Evolutionary conservation across 768 basidiomycete species (phyloP), one percentile per base, ranked within the genome.

Genomic region (Piloderma croceum): DNA sequence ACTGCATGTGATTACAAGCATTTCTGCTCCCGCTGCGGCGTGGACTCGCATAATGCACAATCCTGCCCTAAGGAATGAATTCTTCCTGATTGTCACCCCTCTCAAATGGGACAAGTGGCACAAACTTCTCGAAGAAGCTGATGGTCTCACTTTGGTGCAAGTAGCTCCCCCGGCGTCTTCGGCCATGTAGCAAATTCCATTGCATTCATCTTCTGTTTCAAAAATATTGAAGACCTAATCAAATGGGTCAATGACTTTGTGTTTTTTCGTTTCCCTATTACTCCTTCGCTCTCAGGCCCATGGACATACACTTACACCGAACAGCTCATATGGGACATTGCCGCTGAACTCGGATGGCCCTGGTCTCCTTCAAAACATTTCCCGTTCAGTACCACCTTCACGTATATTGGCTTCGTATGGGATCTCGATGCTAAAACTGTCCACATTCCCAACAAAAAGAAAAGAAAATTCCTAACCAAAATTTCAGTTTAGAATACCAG

Each of bases 361-460:
- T 68, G 65, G 66, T 59, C 62, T 23, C 36, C 23, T 0, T 50
- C 52, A 0, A 67, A 68, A 40, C 56, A 50, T 10, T 24, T 36
- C 0, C 53, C 56, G 0, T 67, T 67, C 23, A 31, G 48, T 3
- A 3, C 41, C 4, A 10, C 24, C 1, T 65, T 69, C 43, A 45
- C 31, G 17, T 71, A 69, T 35, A 50, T 69, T 1, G 63, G 70
- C 3, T 69, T 70, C 42, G 3, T 46, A 0, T 70, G 69, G 70
- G 49, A 62, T 22, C 38, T 70, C 0, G 1, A 6, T 0, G 6
- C 18, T 0, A 61, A 61, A 23, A 55, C 51, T 0, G 62, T 71
- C 0, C 27, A 49, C 19, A 46, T 71, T 4, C 66, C 61, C 0
- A 31, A 39, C 0, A 37, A 54, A 0, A 71, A 68, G 43, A 57